phyloP scores from a whole-genome alignment of 2,329 filamentous ascomycete species.

The Ophiostoma australiae region DNA sequence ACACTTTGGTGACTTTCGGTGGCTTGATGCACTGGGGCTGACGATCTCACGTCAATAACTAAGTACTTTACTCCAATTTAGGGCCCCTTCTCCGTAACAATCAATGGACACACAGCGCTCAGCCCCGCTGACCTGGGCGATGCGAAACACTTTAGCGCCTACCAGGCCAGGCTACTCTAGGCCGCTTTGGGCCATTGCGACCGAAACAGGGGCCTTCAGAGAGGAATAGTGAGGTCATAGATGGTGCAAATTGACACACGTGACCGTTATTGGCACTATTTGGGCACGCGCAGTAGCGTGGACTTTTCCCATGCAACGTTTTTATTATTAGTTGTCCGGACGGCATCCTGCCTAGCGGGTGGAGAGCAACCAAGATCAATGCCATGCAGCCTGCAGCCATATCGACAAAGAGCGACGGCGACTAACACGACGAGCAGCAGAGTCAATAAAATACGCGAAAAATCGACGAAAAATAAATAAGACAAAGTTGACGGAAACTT shows the following conservation, averaged over 20 bases:
- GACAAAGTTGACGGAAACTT: background rate
- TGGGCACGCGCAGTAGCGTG: background rate
- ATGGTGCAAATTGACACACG: background rate
- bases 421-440: constrained; percentile 5
- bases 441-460: background rate
- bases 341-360: background rate
- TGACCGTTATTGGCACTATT: background rate
- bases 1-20: background rate
- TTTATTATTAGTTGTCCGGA: background rate
- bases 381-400: background rate
- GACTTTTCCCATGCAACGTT: background rate
- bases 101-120: too few species aligned
- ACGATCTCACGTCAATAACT: background rate
- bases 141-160: background rate
- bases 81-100: background rate
- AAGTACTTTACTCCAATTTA: background rate
- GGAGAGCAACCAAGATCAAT: background rate
- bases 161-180: background rate
- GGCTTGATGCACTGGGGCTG: background rate
- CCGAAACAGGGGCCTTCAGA: background rate
- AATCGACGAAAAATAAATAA: background rate
- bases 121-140: background rate
- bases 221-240: background rate
- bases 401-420: background rate
- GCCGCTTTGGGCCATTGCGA: background rate